Conservation (phyloP, 2,329 filamentous ascomycete genomes). For the Xylaria hypoxylon region DNA sequence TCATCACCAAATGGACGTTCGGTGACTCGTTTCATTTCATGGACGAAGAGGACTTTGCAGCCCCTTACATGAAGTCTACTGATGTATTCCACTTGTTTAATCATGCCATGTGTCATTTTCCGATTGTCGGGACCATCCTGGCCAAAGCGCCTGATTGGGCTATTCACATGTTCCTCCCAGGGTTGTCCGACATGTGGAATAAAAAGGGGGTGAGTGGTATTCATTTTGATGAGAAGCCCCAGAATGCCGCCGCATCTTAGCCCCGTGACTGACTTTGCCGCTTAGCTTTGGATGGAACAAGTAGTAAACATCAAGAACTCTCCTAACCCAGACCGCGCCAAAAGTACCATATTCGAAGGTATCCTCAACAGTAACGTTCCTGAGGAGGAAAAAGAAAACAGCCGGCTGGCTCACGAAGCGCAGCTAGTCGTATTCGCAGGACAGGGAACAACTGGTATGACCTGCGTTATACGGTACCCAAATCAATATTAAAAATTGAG, state of each 20-base stretch:
- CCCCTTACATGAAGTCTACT: too few species aligned
- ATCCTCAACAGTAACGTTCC: conserved; percentile 39
- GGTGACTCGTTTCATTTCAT: conserved; percentile 38
- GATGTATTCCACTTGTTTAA: too few species aligned
- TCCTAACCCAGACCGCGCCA: conserved; percentile 31
- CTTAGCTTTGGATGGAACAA: too few species aligned
- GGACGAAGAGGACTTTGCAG: conserved; percentile 33
- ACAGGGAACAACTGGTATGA: conserved; percentile 36
- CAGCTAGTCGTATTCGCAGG: conserved; percentile 37
- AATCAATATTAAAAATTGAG: not conserved
- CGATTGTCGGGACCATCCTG: conserved; percentile 33
- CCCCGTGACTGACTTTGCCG: not conserved
- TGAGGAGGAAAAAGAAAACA: conserved; percentile 37
- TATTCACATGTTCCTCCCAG: too few species aligned
- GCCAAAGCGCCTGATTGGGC: too few species aligned
- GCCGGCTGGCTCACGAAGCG: conserved; percentile 37
- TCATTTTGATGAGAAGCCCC: too few species aligned
- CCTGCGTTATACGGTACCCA: too few species aligned
- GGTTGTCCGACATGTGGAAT: too few species aligned
- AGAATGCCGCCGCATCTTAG: too few species aligned
- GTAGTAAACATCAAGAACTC: conserved; percentile 39
- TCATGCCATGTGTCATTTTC: too few species aligned
- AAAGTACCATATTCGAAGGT: conserved; percentile 45
- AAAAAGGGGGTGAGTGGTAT: too few species aligned
- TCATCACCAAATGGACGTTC: conserved; percentile 42